Base-by-base conservation (phyloP, 2,329 filamentous ascomycete genomes). In the Fusarium camptoceras region DNA sequence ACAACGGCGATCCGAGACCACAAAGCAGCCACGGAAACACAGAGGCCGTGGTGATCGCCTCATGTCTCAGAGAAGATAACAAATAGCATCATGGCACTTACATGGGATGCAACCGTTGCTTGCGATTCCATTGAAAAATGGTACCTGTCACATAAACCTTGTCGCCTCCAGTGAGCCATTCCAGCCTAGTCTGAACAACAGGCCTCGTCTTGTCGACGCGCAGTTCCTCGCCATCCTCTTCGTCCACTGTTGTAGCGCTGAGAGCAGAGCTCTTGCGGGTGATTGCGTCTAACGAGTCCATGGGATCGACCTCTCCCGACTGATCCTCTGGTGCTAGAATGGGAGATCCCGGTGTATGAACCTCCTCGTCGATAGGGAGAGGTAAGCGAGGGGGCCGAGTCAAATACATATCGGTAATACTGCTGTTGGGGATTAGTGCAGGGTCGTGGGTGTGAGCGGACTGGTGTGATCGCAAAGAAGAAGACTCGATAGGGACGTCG, bases 81-180 rank as follows among this genome's bases (percentile, higher is more conserved):
- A 57, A 56, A 46, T 43, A 51, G 20, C 37, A 61, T 47, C 31
- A 28, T 55, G 34, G 12, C 39, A 89, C 92, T 88, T 88, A 97
- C 94, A 93, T 91, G 80, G 88, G 90, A 80, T 94, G 89, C 77
- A 99, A 84, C 73, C 92, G 89, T 78, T 94, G 97, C 82, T 98
- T 98, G 79, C 92, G 91, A 81, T 97, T 94, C 96, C 96, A 99
- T 79, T 95, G 93, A 75, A 97, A 97, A 78, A 98, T 98, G 22
- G 96, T 98, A 71, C 95, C 95, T 1, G 96, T 99, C 47, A 99
- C 94, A 79, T 97, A 99, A 70, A 98, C 89, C 81, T 94, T 97
- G 61, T 97, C 92, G 62, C 93, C 94, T 55, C 89, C 89, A 11
- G 89, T 87, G 71, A 87, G 88, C 96, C 96, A 99, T 81, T 97